Conservation (phyloP, 1,284 basidiomycete genomes). For the Apiotrichum laibachii region DNA sequence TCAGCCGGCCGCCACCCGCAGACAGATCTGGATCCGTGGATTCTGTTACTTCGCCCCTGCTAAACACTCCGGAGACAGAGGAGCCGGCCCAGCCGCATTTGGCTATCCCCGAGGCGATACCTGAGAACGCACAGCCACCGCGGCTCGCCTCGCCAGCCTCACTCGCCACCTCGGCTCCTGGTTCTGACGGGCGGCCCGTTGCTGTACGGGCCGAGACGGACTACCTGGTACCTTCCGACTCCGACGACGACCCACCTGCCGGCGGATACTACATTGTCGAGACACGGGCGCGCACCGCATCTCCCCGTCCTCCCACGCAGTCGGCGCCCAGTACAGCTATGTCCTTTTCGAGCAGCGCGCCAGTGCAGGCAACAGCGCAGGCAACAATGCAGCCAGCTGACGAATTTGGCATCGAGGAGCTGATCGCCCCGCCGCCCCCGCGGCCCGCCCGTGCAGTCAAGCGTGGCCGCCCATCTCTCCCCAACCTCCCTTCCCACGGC, state of each 20-base stretch:
- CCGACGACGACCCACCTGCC: constrained; percentile 47
- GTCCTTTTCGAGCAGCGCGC: too few species aligned
- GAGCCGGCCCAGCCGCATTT: background rate
- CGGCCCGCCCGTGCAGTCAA: constrained; percentile 3
- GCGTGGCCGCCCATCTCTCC: constrained; percentile 4
- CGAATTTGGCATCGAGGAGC: constrained; percentile 10
- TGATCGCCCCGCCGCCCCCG: constrained; percentile 4
- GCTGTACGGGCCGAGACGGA: constrained; percentile 42
- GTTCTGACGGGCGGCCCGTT: constrained; percentile 19
- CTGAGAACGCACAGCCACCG: constrained; percentile 5
- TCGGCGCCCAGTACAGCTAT: too few species aligned
- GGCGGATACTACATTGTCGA: constrained; percentile 49
- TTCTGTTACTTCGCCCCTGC: background rate
- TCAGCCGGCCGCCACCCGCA: background rate
- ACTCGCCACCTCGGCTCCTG: constrained; percentile 7
- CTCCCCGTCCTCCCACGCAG: background rate
- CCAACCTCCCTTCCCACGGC: constrained; percentile 5
- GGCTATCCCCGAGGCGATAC: constrained; percentile 3
- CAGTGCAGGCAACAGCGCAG: background rate
- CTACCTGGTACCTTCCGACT: constrained; percentile 50
- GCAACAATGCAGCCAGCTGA: background rate
- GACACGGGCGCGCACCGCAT: constrained; percentile 8
- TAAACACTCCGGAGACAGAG: background rate
- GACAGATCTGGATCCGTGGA: background rate
- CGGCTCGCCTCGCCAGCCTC: background rate